phyloP scores from a whole-genome alignment of 345 rosid species.

The Gossypium raimondii region DNA sequence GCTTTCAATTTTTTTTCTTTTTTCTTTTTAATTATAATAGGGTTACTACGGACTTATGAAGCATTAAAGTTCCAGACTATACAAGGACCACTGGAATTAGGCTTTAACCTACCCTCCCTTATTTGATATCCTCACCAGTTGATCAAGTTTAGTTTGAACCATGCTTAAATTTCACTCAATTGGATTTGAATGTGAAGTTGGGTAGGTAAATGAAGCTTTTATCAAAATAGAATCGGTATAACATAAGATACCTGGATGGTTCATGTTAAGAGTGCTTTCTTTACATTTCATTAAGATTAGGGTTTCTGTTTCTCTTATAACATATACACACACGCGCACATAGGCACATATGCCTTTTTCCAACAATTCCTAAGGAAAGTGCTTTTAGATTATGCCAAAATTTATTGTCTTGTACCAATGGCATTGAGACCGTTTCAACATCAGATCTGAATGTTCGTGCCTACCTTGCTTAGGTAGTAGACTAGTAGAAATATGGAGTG shows the following conservation, averaged over 20 bases:
- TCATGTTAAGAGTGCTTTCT: slow-evolving; percentile 11
- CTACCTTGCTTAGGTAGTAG: slow-evolving; percentile 9
- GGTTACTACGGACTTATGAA: neutral
- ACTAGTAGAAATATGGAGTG: neutral
- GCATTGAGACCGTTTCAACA: slow-evolving; percentile 15
- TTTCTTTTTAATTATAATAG: neutral
- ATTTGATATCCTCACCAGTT: neutral
- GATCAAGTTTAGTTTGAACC: neutral
- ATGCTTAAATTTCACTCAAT: neutral
- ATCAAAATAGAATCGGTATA: neutral
- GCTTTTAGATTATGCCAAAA: slow-evolving; percentile 10
- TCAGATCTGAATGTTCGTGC: slow-evolving; percentile 19
- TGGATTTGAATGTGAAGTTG: slow-evolving; percentile 10
- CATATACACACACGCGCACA: neutral
- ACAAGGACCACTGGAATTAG: slow-evolving; percentile 28
- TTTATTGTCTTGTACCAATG: slow-evolving; percentile 25
- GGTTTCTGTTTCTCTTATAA: neutral
- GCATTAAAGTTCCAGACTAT: slow-evolving; percentile 6
- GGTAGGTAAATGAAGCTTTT: slow-evolving; percentile 20
- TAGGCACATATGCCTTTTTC: neutral
- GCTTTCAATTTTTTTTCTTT: neutral
- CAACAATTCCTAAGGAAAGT: neutral
- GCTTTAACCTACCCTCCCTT: neutral
- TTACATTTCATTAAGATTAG: neutral
- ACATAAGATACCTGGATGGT: slow-evolving; percentile 1